Evolutionary conservation across 805 yeast genomes (phyloP), one percentile per base, ranked within the genome.

Genomic region (Cephaloascus fragrans): DNA sequence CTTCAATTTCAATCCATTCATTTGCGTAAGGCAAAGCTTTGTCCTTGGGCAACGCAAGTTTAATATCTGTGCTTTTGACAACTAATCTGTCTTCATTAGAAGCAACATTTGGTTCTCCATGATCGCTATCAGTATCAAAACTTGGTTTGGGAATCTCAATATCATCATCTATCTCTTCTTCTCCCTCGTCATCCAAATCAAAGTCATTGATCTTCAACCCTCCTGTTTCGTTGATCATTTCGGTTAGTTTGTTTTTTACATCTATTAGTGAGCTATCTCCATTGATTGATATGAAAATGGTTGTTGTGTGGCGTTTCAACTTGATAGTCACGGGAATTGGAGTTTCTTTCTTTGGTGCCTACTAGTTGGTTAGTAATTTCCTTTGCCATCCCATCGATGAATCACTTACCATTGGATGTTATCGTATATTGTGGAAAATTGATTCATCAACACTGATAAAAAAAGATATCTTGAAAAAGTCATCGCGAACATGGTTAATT

Each of bases 151-250:
- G 69, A 3, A 64, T 58, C 12, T 57, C 66, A 3, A 55, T 60
- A 37, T 55, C 55, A 16, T 48, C 57, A 3, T 50, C 57, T n/a
- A 44, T 46, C 2, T 40, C 58, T 10, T 49, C 57, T 18, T 46
- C 55, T 4, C 49, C 55, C 20, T 37, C 38, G 3, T 44, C 59
- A 8, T 50, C 59, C 1, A 67, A 50, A 3, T 38, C 39, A 32
- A 48, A 51, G 26, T 53, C 47, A 3, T 48, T 39, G 18, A 31
- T n/a, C n/a, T 40, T 46, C 29, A 71, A 48, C 0, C 82, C 82
- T 2, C 82, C 82, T 0, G 75, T 61, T 2, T 55, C 44, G 40
- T 67, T 64, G 19, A 77, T 62, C 19, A 68, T 63, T 4, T 50
- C 47, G 2, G 55, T 52, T 18, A 77, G 55, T 16, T 50, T 39